Base-by-base conservation (phyloP, 2,329 filamentous ascomycete species). In the Colletotrichum navitas region DNA sequence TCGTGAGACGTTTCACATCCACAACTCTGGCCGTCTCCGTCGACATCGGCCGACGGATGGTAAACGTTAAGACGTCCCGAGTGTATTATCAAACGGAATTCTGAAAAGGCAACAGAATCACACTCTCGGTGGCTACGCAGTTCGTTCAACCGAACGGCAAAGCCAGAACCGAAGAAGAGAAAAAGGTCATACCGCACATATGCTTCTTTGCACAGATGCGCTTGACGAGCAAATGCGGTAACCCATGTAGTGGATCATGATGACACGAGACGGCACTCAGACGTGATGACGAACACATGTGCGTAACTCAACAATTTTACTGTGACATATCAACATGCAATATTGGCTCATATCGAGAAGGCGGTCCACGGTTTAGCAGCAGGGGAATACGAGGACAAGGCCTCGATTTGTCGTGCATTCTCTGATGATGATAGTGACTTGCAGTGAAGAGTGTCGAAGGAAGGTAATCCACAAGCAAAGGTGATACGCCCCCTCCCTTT, bases 161-260 rank as follows among this genome's bases (percentile, higher is more conserved):
- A 85, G 1, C 78, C 77, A 3, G 76, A 77, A 39, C 65, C 78
- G 24, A 14, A 39, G 10, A 2, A 36, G 29, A 29, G 29, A 36
- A 11, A 36, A 78, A 82, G 32, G 81, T 85, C 5, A n/a, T 6
- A 10, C 18, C 21, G 29, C 6, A 55, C 83, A 67, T 79, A 79
- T n/a, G 71, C 85, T 83, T 68, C 75, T 85, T 5, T 75, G 76
- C 12, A 78, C 74, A 26, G 82, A 81, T n/a, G 76, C 83, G 68
- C 76, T 77, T 16, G 78, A 79, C 36, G 75, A 75, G 6, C 82
- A 84, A 63, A 81, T 80, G 14, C 80, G 79, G 1, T 79, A 81
- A 65, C 66, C 84, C 51, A 83, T 85, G 80, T 82, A 84, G 70
- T 80, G 76, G 58, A 81, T 84, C 4, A 84, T 85, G 18, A 76